These are phyloP conservation scores for Saturnispora saitoi DNA, from an alignment of 805 yeast species.

Conservation along the genomic window DNA sequence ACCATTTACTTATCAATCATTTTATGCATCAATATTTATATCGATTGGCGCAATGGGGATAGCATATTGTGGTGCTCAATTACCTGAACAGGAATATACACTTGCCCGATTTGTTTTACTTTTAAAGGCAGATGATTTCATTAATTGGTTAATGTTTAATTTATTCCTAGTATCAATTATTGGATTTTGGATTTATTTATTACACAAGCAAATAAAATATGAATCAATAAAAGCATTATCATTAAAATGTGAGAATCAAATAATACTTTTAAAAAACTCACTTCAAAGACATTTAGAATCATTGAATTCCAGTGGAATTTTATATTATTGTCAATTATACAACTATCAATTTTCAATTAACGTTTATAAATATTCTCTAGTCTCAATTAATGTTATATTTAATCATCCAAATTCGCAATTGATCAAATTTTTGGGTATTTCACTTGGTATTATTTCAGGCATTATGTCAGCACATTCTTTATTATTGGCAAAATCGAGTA, in stretches of 20 bases:
- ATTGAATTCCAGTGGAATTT: slow-evolving; percentile 2
- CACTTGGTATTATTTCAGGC: slow-evolving; percentile 65
- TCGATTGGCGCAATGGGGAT: slow-evolving; percentile 68
- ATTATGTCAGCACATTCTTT: slow-evolving; percentile 78
- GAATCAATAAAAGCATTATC: neutral
- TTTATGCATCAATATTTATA: slow-evolving; percentile 59
- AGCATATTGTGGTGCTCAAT: slow-evolving; percentile 69
- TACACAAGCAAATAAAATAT: slow-evolving; percentile 10
- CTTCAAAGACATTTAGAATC: slow-evolving; percentile 3
- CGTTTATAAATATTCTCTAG: slow-evolving; percentile 7
- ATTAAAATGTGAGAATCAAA: neutral
- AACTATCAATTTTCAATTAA: slow-evolving; percentile 8
- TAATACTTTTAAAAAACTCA: neutral
- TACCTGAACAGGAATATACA: slow-evolving; percentile 44
- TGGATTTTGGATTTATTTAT: slow-evolving; percentile 23
- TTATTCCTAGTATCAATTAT: slow-evolving; percentile 24
- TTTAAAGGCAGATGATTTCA: slow-evolving; percentile 38
- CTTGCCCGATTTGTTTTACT: slow-evolving; percentile 39
- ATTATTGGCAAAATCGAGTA: slow-evolving; percentile 74
- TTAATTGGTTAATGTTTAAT: slow-evolving; percentile 46
- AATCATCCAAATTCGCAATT: neutral
- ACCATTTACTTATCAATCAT: slow-evolving; percentile 47
- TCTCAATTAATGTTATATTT: neutral
- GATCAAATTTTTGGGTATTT: slow-evolving; percentile 42
- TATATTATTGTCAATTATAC: neutral